Evolutionary conservation across 345 rosid species (phyloP).

Genomic region (Rhodomyrtus tomentosa): DNA sequence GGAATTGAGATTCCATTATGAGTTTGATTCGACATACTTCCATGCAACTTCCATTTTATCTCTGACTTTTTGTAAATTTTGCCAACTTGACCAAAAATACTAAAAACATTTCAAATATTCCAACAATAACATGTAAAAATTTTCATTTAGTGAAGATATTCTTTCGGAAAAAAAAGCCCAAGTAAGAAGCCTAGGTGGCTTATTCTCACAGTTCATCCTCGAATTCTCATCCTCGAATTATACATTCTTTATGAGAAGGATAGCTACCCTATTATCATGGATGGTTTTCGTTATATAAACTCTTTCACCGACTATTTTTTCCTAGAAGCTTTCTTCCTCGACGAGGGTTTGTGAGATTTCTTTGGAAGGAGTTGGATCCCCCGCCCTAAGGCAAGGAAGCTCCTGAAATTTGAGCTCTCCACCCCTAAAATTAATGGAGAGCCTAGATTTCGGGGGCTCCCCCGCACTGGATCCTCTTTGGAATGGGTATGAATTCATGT

Average conservation of each 20-base stretch:
- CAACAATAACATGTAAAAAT: background rate
- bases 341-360: background rate
- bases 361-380: too few species aligned
- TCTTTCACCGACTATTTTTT: background rate
- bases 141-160: background rate
- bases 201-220: background rate
- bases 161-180: background rate
- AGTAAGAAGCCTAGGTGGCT: background rate
- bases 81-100: background rate
- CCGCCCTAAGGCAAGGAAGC: too few species aligned
- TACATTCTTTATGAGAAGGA: background rate
- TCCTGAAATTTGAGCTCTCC: too few species aligned
- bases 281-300: background rate
- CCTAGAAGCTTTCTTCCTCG: background rate
- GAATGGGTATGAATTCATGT: background rate
- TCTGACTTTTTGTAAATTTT: background rate
- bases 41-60: background rate
- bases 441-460: too few species aligned
- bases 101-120: background rate
- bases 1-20: background rate
- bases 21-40: background rate
- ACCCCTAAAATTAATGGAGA: too few species aligned
- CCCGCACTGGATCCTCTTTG: too few species aligned
- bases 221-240: background rate
- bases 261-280: background rate